Conservation (phyloP, 2,329 filamentous ascomycete species). For the Colletotrichum eleusines region DNA sequence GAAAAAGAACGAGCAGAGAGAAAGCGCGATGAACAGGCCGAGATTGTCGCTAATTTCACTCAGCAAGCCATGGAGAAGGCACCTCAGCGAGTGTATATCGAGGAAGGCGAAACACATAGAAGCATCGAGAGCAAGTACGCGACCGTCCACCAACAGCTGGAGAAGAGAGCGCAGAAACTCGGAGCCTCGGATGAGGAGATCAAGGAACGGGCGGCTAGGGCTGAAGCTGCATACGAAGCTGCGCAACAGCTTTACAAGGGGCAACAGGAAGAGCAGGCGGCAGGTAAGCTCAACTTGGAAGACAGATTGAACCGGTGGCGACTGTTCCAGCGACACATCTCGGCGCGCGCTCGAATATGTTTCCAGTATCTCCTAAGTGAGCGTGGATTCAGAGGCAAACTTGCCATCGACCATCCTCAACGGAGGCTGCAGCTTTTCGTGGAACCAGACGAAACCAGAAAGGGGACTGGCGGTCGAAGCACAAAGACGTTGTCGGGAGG, state of each 20-base stretch:
- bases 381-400: slow-evolving; percentile 85
- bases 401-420: slow-evolving; percentile 81
- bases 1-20: slow-evolving; percentile 59
- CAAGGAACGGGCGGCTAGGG: slow-evolving; percentile 59
- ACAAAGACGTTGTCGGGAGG: slow-evolving; percentile 95
- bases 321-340: slow-evolving; percentile 86
- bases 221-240: slow-evolving; percentile 55
- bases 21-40: slow-evolving; percentile 61
- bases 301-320: slow-evolving; percentile 82
- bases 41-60: slow-evolving; percentile 65
- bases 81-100: slow-evolving; percentile 69
- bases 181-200: slow-evolving; percentile 77
- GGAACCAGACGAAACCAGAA: slow-evolving; percentile 77
- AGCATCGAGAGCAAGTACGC: slow-evolving; percentile 67
- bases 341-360: slow-evolving; percentile 83
- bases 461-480: slow-evolving; percentile 77
- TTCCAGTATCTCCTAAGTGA: slow-evolving; percentile 92
- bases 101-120: slow-evolving; percentile 71
- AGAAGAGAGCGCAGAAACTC: slow-evolving; percentile 65
- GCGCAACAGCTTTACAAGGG: slow-evolving; percentile 56
- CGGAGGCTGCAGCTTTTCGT: slow-evolving; percentile 83
- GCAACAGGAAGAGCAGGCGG: slow-evolving; percentile 56
- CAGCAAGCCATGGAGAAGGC: slow-evolving; percentile 66
- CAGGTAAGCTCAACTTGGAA: slow-evolving; percentile 70
- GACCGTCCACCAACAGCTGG: slow-evolving; percentile 69